These are phyloP conservation scores for Vaucheria bursata DNA, from an alignment of 352 stramenopile species.

Conservation along the genomic window DNA sequence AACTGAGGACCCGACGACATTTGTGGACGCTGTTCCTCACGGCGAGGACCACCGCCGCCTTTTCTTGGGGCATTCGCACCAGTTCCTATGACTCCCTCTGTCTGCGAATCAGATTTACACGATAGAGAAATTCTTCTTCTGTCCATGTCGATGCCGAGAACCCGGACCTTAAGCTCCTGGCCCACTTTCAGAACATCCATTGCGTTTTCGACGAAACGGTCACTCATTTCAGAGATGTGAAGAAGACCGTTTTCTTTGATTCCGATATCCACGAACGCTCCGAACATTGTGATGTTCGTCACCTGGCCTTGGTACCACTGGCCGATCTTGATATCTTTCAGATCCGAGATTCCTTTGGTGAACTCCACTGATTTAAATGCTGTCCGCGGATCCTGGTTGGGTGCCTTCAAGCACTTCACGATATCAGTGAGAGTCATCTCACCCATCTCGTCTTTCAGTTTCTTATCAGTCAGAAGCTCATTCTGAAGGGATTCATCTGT, in stretches of 20 bases:
- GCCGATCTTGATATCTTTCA: background rate
- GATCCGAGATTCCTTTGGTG: background rate
- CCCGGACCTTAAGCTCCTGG: background rate
- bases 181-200: background rate
- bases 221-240: background rate
- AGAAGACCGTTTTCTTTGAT: background rate
- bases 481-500: background rate
- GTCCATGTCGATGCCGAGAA: background rate
- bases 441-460: background rate
- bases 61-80: background rate
- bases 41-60: no score
- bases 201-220: background rate
- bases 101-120: background rate
- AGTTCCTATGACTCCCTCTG: background rate
- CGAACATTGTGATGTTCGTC: conserved; percentile 1
- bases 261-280: background rate
- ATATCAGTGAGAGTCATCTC: conserved; percentile 2
- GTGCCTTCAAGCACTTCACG: background rate
- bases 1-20: background rate
- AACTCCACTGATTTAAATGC: background rate
- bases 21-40: background rate
- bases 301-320: background rate
- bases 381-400: background rate
- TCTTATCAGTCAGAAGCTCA: background rate
- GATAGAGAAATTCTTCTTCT: background rate